Conservation (phyloP, 371 early-diverging fungal genomes). For the Mucor irregularis region DNA sequence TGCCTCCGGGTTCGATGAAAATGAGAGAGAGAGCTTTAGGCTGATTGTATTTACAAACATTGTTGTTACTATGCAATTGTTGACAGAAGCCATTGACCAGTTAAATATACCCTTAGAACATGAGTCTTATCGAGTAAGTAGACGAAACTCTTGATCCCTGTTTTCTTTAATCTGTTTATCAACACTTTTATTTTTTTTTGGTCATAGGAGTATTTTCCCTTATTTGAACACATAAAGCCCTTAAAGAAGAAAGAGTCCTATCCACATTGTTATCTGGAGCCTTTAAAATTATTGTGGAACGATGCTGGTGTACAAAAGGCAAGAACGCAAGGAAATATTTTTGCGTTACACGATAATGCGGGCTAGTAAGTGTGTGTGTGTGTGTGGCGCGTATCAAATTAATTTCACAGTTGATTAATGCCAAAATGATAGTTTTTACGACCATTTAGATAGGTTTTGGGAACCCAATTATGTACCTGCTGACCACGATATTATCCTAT, state of each 20-base stretch:
- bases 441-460: slow-evolving; percentile 9
- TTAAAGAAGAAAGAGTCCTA: slow-evolving; percentile 56
- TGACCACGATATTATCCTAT: slow-evolving; percentile 82
- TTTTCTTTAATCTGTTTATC: neutral
- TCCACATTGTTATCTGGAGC: slow-evolving; percentile 69
- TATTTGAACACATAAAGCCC: slow-evolving; percentile 35
- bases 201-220: slow-evolving; percentile 21
- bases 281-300: slow-evolving; percentile 75
- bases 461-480: slow-evolving; percentile 7
- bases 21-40: slow-evolving; percentile 75
- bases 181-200: neutral
- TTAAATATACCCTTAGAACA: slow-evolving; percentile 15
- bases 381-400: neutral
- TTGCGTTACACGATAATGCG: slow-evolving; percentile 81
- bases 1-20: slow-evolving; percentile 79
- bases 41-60: slow-evolving; percentile 80
- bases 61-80: slow-evolving; percentile 65
- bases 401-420: neutral
- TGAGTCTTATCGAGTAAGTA: slow-evolving; percentile 2
- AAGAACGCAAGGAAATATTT: slow-evolving; percentile 59
- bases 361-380: slow-evolving; percentile 48
- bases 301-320: slow-evolving; percentile 78
- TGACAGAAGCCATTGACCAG: slow-evolving; percentile 61
- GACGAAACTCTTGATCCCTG: too few relatives aligned
- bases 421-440: slow-evolving; percentile 13